phyloP scores from a whole-genome alignment of 2,329 filamentous ascomycete species.

The Fusarium hostae region DNA sequence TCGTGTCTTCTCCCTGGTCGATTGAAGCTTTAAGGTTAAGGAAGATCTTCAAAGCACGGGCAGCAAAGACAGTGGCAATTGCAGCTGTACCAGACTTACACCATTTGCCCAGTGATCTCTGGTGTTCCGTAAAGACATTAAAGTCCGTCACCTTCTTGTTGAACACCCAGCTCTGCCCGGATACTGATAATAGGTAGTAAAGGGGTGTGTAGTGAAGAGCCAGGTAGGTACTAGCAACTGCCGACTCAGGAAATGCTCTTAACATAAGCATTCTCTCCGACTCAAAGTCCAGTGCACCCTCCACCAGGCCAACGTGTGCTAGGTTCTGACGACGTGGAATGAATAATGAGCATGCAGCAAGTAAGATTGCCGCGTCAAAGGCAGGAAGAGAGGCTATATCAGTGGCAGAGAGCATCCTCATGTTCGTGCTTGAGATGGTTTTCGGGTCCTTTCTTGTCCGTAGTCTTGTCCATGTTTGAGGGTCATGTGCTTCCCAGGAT shows the following conservation, averaged over 20 bases:
- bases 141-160: slow-evolving; percentile 61
- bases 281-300: slow-evolving; percentile 40
- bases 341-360: slow-evolving; percentile 53
- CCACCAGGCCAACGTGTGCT: slow-evolving; percentile 43
- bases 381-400: slow-evolving; percentile 49
- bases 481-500: slow-evolving; percentile 62
- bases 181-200: slow-evolving; percentile 66
- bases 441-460: slow-evolving; percentile 41
- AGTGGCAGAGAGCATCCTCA: slow-evolving; percentile 51
- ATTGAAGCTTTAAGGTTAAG: slow-evolving; percentile 46
- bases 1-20: neutral
- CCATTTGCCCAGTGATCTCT: slow-evolving; percentile 60
- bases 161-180: slow-evolving; percentile 69
- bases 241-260: slow-evolving; percentile 57
- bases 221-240: slow-evolving; percentile 64
- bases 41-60: slow-evolving; percentile 61
- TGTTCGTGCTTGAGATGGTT: slow-evolving; percentile 45
- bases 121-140: slow-evolving; percentile 58
- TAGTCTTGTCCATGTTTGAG: slow-evolving; percentile 58
- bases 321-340: slow-evolving; percentile 50
- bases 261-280: slow-evolving; percentile 47
- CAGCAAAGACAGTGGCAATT: slow-evolving; percentile 61
- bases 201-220: slow-evolving; percentile 69
- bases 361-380: slow-evolving; percentile 56
- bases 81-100: slow-evolving; percentile 57